Evolutionary conservation across 2,329 filamentous ascomycete species (phyloP).

Genomic region (Aureobasidium melanogenum): DNA sequence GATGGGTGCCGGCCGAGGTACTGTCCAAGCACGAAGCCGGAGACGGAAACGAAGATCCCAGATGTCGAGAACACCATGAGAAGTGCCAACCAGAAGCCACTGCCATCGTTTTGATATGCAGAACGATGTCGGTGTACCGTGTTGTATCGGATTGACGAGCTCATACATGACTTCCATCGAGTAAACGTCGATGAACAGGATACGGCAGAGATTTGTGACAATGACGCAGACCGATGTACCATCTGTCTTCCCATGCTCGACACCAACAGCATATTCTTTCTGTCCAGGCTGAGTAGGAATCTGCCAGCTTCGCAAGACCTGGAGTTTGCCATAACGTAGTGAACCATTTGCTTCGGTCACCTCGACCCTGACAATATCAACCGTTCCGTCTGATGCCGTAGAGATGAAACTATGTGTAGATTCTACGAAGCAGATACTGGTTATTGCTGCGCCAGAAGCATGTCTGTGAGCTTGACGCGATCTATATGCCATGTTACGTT

Average conservation of each 20-base stretch:
- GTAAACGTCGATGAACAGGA: constrained; percentile 77
- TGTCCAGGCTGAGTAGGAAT: constrained; percentile 35
- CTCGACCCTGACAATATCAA: constrained; percentile 82
- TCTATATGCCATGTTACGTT: constrained; percentile 82
- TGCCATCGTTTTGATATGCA: constrained; percentile 77
- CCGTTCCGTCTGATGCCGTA: constrained; percentile 79
- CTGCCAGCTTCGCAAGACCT: constrained; percentile 69
- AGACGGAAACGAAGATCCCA: constrained; percentile 97
- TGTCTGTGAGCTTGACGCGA: constrained; percentile 81
- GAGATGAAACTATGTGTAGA: constrained; percentile 90
- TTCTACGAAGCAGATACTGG: constrained; percentile 82
- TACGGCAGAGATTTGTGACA: constrained; percentile 75
- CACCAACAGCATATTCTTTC: constrained; percentile 73
- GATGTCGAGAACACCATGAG: constrained; percentile 82
- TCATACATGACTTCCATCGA: constrained; percentile 76
- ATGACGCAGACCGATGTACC: constrained; percentile 73
- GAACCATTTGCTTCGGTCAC: constrained; percentile 45
- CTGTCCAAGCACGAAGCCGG: constrained; percentile 77
- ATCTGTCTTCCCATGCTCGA: constrained; percentile 82
- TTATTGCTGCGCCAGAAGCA: constrained; percentile 59
- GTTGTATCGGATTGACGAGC: constrained; percentile 79
- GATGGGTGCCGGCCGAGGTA: constrained; percentile 71
- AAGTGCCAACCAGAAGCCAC: constrained; percentile 86
- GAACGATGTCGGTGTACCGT: constrained; percentile 86
- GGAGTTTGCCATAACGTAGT: constrained; percentile 66